These are phyloP conservation scores for Hyphodiscus sp. DNA, from an alignment of 2,329 filamentous ascomycete species.

Conservation along the genomic window DNA sequence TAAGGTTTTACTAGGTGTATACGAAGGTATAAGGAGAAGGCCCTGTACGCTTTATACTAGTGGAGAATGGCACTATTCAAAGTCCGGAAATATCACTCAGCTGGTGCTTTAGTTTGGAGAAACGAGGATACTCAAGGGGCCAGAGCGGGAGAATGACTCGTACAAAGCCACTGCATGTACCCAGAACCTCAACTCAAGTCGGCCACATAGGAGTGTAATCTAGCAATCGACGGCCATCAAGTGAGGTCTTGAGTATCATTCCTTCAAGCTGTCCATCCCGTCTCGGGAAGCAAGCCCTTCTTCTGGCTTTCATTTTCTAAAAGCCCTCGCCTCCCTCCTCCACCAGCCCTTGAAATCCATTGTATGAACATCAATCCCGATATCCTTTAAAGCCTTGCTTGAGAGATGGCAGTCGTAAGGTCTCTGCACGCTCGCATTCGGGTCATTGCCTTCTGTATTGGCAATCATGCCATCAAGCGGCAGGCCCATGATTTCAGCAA, in stretches of 20 bases:
- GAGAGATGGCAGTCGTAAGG: conserved; percentile 87
- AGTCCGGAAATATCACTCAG: no score
- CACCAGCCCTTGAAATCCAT: conserved; percentile 78
- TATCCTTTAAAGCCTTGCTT: conserved; percentile 62
- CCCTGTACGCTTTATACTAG: no score
- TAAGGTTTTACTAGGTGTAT: no score
- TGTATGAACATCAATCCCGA: conserved; percentile 69
- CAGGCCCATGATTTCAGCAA: conserved; percentile 74
- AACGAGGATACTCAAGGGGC: no score
- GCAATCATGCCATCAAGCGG: conserved; percentile 61
- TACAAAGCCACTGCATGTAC: no score
- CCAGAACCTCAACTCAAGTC: no score
- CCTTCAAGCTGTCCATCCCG: background rate
- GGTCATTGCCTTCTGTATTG: conserved; percentile 66
- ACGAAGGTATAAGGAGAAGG: no score
- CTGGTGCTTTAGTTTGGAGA: no score
- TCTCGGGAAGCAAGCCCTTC: background rate
- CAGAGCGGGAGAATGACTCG: no score
- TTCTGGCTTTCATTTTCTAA: conserved; percentile 29
- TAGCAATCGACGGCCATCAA: no score
- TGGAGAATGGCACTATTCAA: no score
- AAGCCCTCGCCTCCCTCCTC: conserved; percentile 57
- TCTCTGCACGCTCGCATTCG: conserved; percentile 64
- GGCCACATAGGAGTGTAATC: no score
- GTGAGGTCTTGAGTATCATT: background rate